Percentiles rank a stretch among this genome's conserved stretches.
phyloP scores from a whole-genome alignment of 2,329 filamentous ascomycete species.

The Albophoma yamanashiensis region DNA sequence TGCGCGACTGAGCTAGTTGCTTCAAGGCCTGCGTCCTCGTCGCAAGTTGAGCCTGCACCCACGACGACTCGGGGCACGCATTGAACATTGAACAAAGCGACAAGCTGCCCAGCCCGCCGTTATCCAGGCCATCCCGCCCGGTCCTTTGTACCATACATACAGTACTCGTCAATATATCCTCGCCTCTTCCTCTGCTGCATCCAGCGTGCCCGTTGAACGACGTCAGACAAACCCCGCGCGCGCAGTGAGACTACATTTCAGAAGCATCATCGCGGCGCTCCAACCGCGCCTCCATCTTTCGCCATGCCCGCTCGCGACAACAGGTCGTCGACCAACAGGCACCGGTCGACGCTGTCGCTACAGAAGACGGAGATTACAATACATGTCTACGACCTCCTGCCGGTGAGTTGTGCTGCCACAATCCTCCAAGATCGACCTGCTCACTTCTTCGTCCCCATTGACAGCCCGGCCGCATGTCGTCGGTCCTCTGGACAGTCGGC shows the following conservation, averaged over 20 bases:
- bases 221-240: background rate
- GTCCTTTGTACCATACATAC: background rate
- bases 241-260: background rate
- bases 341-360: slow-evolving; percentile 57
- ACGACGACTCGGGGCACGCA: background rate
- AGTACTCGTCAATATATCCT: background rate
- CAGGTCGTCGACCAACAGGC: slow-evolving; percentile 22
- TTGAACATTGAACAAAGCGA: background rate
- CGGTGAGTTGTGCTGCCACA: slow-evolving; percentile 33
- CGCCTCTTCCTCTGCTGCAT: background rate
- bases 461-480: slow-evolving; percentile 64
- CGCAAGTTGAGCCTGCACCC: background rate
- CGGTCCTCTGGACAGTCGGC: slow-evolving; percentile 67
- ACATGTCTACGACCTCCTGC: slow-evolving; percentile 68
- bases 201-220: background rate
- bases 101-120: background rate
- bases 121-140: background rate
- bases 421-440: slow-evolving; percentile 3
- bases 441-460: background rate
- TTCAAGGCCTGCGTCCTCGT: background rate
- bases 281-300: background rate
- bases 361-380: slow-evolving; percentile 66
- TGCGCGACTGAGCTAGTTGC: background rate
- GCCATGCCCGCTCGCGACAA: slow-evolving; percentile 18
- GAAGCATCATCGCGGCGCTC: background rate